A percentile compares a stretch with the other conserved stretches of the same genome.
phyloP scores from a whole-genome alignment of 805 yeast species.

The Hyphopichia homilentoma region DNA sequence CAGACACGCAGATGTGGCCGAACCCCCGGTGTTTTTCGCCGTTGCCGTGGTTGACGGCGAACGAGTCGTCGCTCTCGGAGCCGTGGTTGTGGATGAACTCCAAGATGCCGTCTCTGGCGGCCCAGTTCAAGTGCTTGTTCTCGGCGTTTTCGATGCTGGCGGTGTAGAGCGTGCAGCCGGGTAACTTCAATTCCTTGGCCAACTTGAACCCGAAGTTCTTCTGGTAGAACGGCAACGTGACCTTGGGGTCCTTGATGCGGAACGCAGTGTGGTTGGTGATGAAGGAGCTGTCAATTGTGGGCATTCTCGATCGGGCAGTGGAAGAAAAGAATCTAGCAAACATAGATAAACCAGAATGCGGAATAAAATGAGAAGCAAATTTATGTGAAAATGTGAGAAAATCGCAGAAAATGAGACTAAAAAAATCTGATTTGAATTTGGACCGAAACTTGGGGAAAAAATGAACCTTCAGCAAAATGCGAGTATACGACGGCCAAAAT shows the following conservation, averaged over 20 bases:
- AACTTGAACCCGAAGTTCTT: constrained; percentile 71
- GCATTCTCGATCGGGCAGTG: constrained; percentile 25
- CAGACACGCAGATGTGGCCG: constrained; percentile 90
- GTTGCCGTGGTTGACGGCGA: constrained; percentile 74
- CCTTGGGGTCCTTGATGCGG: constrained; percentile 77
- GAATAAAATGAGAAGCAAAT: constrained; percentile 1
- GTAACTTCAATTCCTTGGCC: constrained; percentile 47
- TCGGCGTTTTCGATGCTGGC: constrained; percentile 53
- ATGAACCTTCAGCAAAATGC: too few species aligned
- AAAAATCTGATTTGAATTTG: too few species aligned
- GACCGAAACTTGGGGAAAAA: too few species aligned
- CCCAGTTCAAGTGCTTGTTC: constrained; percentile 34
- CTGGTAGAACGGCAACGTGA: constrained; percentile 68
- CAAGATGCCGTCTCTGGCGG: constrained; percentile 61
- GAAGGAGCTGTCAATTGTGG: constrained; percentile 33
- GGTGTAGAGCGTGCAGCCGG: constrained; percentile 61
- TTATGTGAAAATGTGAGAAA: too few species aligned
- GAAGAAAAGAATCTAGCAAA: background rate
- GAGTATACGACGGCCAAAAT: too few species aligned
- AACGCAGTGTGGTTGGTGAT: constrained; percentile 68
- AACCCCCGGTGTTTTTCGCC: constrained; percentile 83
- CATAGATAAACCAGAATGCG: background rate
- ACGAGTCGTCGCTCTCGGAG: constrained; percentile 54
- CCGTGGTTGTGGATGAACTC: constrained; percentile 85
- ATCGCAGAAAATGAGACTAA: too few species aligned